Conservation (phyloP, 208 protist genomes). For the Leishmania guyanensis region DNA sequence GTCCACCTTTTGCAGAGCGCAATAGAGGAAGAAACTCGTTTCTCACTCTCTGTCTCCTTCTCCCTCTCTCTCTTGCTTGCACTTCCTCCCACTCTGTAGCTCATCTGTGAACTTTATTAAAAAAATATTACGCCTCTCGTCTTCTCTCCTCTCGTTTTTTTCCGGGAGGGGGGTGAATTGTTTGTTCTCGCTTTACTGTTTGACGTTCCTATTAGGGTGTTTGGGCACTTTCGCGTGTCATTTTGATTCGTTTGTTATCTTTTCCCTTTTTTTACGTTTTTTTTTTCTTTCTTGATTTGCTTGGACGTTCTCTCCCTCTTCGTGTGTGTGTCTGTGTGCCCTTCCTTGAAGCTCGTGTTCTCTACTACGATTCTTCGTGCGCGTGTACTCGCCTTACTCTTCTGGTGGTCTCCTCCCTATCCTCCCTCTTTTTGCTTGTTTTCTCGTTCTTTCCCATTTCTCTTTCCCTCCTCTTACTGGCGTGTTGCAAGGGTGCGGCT, state of each 20-base stretch:
- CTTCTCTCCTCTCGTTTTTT: background rate
- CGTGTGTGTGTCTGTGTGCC: background rate
- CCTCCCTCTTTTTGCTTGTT: background rate
- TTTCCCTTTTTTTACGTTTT: background rate
- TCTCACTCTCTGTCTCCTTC: background rate
- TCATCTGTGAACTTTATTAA: background rate
- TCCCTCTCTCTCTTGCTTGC: background rate
- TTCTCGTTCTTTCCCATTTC: background rate
- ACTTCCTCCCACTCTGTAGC: background rate
- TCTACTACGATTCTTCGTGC: background rate
- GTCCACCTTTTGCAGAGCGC: slow-evolving; percentile 3
- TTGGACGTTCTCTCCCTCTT: background rate
- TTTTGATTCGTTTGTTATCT: background rate
- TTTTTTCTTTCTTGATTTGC: background rate
- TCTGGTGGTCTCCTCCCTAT: background rate
- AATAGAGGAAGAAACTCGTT: slow-evolving; percentile 4
- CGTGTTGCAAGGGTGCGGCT: background rate
- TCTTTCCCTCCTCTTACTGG: background rate
- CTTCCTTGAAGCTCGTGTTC: background rate
- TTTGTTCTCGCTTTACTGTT: background rate
- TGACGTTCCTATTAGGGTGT: background rate
- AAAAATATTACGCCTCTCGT: no score
- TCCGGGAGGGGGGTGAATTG: background rate
- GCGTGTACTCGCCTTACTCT: background rate
- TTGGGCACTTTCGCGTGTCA: background rate